Evolutionary conservation across 805 yeast genomes (phyloP).

Genomic region (Babjeviella inositovora): DNA sequence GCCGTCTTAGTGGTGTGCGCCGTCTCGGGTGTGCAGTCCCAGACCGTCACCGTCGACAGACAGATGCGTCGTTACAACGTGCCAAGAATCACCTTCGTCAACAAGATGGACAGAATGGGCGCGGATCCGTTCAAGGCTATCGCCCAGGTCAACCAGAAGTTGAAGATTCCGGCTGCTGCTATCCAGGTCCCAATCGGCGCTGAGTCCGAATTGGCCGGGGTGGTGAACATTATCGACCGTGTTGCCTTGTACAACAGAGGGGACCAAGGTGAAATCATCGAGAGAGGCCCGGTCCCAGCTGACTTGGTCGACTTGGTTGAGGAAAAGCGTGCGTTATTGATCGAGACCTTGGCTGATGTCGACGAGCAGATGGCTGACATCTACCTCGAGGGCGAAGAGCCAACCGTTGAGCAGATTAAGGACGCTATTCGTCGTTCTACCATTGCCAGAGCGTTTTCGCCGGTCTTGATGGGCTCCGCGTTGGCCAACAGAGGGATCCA

Average conservation of each 20-base stretch:
- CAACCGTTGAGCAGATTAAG: slow-evolving; percentile 70
- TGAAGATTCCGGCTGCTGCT: slow-evolving; percentile 92
- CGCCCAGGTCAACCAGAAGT: slow-evolving; percentile 75
- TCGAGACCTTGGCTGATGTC: slow-evolving; percentile 94
- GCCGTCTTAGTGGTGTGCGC: slow-evolving; percentile 98
- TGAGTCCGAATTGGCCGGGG: slow-evolving; percentile 75
- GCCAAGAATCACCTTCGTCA: slow-evolving; percentile 90
- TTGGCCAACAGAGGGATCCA: slow-evolving; percentile 93
- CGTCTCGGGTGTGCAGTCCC: slow-evolving; percentile 96
- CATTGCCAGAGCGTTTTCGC: slow-evolving; percentile 89
- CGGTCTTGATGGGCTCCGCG: slow-evolving; percentile 99
- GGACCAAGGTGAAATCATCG: slow-evolving; percentile 69
- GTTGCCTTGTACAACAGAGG: slow-evolving; percentile 87
- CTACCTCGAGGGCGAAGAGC: slow-evolving; percentile 79
- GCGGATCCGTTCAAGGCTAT: slow-evolving; percentile 93
- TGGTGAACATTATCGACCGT: slow-evolving; percentile 79
- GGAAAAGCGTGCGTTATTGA: slow-evolving; percentile 72
- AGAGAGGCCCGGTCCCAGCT: slow-evolving; percentile 51
- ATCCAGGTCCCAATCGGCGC: slow-evolving; percentile 96
- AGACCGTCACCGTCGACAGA: slow-evolving; percentile 96
- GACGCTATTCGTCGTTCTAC: slow-evolving; percentile 90
- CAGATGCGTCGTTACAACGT: slow-evolving; percentile 98
- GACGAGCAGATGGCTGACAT: slow-evolving; percentile 96
- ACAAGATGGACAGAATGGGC: slow-evolving; percentile 99
- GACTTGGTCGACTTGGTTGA: slow-evolving; percentile 71